Conservation (phyloP, 352 stramenopile genomes). For the Phytopythium oedochilum region DNA sequence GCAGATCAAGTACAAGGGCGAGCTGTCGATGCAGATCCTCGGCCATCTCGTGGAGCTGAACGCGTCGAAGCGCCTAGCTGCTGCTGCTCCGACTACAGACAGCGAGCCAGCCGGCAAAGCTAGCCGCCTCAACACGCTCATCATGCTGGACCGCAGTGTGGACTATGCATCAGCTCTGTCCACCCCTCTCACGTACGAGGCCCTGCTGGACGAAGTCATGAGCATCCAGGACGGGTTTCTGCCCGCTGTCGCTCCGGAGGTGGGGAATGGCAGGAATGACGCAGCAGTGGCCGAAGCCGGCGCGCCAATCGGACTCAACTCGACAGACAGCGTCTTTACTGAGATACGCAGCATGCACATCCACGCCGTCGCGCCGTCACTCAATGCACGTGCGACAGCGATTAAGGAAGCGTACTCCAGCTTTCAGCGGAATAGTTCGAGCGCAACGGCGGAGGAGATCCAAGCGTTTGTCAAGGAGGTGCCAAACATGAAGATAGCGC, state of each 20-base stretch:
- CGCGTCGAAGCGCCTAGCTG: constrained; percentile 9
- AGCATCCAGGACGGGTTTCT: constrained; percentile 60
- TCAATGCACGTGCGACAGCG: constrained; percentile 44
- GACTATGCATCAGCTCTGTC: constrained; percentile 68
- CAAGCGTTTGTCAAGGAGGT: constrained; percentile 70
- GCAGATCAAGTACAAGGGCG: constrained; percentile 79
- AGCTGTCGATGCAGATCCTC: constrained; percentile 61
- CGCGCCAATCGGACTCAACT: constrained; percentile 49
- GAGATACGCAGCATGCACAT: constrained; percentile 67
- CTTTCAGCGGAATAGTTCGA: constrained; percentile 45
- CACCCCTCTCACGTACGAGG: constrained; percentile 69
- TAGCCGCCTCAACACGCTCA: constrained; percentile 44
- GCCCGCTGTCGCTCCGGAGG: constrained; percentile 22
- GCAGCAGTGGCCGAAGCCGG: neutral
- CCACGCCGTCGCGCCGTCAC: constrained; percentile 33
- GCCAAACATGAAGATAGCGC: constrained; percentile 48
- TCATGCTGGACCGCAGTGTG: constrained; percentile 66
- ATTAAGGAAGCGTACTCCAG: constrained; percentile 49
- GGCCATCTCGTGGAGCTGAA: constrained; percentile 59
- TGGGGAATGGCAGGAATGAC: neutral
- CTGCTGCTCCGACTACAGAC: neutral
- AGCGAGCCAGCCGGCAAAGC: neutral
- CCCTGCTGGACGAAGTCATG: constrained; percentile 59
- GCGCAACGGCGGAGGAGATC: constrained; percentile 49
- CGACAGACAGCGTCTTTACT: constrained; percentile 43